A percentile compares a stretch with the other conserved stretches of the same genome.
These are phyloP conservation scores for Aspergillus tamarii DNA, from an alignment of 2,329 filamentous ascomycete species.

Conservation along the genomic window DNA sequence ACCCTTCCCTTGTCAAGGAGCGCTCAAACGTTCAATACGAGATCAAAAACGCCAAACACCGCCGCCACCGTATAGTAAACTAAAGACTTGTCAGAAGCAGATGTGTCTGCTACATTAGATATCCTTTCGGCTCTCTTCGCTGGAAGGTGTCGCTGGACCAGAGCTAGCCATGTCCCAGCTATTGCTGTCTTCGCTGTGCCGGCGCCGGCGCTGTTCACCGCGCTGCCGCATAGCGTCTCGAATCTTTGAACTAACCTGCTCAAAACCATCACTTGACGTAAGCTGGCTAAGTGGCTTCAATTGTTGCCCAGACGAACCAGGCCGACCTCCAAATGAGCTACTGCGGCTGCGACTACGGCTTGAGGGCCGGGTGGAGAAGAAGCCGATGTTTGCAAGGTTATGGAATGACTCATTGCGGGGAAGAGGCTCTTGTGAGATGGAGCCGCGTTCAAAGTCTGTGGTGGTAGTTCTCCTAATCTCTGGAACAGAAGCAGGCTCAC, in stretches of 20 bases:
- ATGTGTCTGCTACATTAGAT: conserved; percentile 23
- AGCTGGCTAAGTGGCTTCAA: conserved; percentile 70
- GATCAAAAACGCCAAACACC: conserved; percentile 25
- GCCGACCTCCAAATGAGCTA: conserved; percentile 67
- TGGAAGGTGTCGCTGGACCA: conserved; percentile 39
- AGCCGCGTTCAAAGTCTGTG: conserved; percentile 26
- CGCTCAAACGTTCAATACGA: neutral
- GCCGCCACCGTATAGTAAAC: conserved; percentile 19
- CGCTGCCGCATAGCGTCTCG: conserved; percentile 80
- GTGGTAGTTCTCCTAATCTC: conserved; percentile 30
- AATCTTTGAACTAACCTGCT: conserved; percentile 83
- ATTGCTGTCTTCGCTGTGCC: conserved; percentile 48
- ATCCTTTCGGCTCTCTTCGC: conserved; percentile 42
- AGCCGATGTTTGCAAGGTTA: conserved; percentile 81
- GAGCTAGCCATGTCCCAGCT: conserved; percentile 46
- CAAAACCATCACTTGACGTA: conserved; percentile 70
- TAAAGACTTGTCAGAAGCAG: neutral
- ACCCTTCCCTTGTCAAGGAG: neutral
- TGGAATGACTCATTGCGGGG: conserved; percentile 93
- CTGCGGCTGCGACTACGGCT: conserved; percentile 76
- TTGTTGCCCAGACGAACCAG: conserved; percentile 65
- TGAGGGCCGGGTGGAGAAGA: conserved; percentile 88
- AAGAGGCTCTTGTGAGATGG: conserved; percentile 52
- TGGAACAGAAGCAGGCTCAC: conserved; percentile 19
- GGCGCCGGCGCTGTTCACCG: conserved; percentile 61